Evolutionary conservation across 805 yeast genomes (phyloP).

Genomic region (Teunomyces panamensis): DNA sequence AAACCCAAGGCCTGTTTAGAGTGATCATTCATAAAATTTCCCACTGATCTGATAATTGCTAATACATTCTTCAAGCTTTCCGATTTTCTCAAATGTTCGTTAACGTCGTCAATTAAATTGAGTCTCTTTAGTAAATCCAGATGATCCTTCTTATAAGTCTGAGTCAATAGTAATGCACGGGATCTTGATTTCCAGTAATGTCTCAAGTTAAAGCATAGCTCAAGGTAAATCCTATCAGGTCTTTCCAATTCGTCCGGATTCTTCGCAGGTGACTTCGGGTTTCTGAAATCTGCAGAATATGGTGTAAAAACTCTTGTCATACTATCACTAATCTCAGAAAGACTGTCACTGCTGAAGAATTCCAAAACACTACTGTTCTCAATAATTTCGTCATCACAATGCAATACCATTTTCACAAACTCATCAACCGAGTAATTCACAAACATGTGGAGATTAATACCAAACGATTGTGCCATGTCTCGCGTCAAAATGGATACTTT

Average conservation of each 20-base stretch:
- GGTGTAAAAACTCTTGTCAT: conserved; percentile 74
- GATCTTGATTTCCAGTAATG: conserved; percentile 92
- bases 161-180: conserved; percentile 70
- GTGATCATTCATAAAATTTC: conserved; percentile 95
- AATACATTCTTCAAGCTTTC: conserved; percentile 67
- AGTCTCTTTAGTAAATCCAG: conserved; percentile 66
- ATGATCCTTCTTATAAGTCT: conserved; percentile 76
- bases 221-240: conserved; percentile 82
- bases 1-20: conserved; percentile 92
- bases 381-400: conserved; percentile 71
- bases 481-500: conserved; percentile 72
- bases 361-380: conserved; percentile 75
- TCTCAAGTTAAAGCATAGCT: conserved; percentile 76
- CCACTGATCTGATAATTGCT: conserved; percentile 84
- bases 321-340: conserved; percentile 71
- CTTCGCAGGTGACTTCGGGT: conserved; percentile 50
- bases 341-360: conserved; percentile 71
- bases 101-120: conserved; percentile 69
- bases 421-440: conserved; percentile 59
- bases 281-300: conserved; percentile 67
- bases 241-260: conserved; percentile 77
- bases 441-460: conserved; percentile 84
- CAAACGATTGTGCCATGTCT: conserved; percentile 91
- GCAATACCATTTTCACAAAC: conserved; percentile 66
- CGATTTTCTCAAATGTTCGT: conserved; percentile 61